A percentile compares a stretch with the other conserved stretches of the same genome.
phyloP scores from a whole-genome alignment of 345 rosid species.

The Viola odorata region DNA sequence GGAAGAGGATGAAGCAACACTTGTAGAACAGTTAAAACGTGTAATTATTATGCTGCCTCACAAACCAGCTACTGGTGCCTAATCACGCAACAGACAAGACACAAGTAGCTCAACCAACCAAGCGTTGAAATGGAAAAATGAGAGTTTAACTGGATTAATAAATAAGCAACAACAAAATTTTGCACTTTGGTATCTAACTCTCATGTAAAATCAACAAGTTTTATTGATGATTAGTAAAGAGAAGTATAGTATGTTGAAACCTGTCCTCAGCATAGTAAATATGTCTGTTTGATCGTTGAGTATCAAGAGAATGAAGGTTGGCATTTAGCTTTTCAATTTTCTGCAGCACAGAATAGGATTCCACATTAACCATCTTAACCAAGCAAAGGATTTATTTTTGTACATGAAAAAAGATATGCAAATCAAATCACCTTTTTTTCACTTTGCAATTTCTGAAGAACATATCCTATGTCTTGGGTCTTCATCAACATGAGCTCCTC shows the following conservation, averaged over 20 bases:
- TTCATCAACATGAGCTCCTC: slow-evolving; percentile 88
- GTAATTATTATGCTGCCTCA: too few relatives aligned
- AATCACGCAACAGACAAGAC: too few relatives aligned
- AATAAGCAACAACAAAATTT: not conserved
- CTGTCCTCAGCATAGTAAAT: slow-evolving; percentile 78
- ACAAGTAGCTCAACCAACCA: too few relatives aligned
- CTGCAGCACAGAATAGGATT: slow-evolving; percentile 32
- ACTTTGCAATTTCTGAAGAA: slow-evolving; percentile 74
- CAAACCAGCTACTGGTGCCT: too few relatives aligned
- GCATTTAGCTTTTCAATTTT: slow-evolving; percentile 76
- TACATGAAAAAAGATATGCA: too few relatives aligned
- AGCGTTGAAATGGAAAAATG: too few relatives aligned
- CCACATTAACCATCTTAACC: not conserved
- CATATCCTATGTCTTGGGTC: slow-evolving; percentile 85
- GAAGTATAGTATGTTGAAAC: slow-evolving; percentile 27
- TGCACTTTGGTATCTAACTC: not conserved
- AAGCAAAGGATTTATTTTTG: too few relatives aligned
- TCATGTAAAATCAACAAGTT: not conserved
- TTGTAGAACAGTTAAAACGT: too few relatives aligned
- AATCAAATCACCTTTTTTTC: slow-evolving; percentile 52
- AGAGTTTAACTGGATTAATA: too few relatives aligned
- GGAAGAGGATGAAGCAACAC: too few relatives aligned
- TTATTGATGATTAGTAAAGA: not conserved
- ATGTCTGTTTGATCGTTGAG: slow-evolving; percentile 43
- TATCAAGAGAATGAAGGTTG: slow-evolving; percentile 59